Base-by-base conservation (phyloP, 345 rosid species). In the Eucalyptus cladocalyx region DNA sequence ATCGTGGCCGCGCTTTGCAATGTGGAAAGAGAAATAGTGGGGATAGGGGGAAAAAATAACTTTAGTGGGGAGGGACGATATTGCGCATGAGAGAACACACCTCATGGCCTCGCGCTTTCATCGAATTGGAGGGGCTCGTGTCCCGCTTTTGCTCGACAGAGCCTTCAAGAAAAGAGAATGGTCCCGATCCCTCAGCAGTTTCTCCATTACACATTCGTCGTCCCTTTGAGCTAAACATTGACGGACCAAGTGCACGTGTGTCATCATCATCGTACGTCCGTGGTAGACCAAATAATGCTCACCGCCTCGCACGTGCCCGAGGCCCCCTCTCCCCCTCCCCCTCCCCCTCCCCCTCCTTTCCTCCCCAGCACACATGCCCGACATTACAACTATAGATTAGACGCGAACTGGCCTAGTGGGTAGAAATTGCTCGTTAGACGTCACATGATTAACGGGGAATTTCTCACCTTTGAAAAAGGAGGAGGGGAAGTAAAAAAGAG, bases 171-270 rank as follows among this genome's bases (percentile, higher is more conserved):
- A 76, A 89, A 87, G 89, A 86, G 87, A 89, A 87, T 83, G 93
- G 94, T 92, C 94, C 93, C 93, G 60, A 87, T 86, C 37, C 83
- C 48, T 87, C 53, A 14, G 49, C 76, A 54, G 28, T 40, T 21
- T 60, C 43, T 76, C 80, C 58, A 53, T 53, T 53, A 60, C 62
- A 23, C 80, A 9, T 62, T 58, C 47, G 26, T 43, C 88, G n/a
- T 54, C 72, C 34, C 54, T 62, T 62, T 43, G 90, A 91, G 40
- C 40, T 65, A 65, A 53, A 8, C 76, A 17, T 65, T 1, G 76
- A 65, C 88, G 88, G 87, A 90, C 86, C n/a, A 76, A 91, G 91
- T 86, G 93, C 96, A 94, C 98, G 98, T 95, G 96, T 92, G 92
- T 88, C 93, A 92, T 92, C 93, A 94, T 94, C 90, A 91, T 94